These are phyloP conservation scores for Dillenia turbinata DNA, from an alignment of 164 flowering plant species.

Conservation along the genomic window DNA sequence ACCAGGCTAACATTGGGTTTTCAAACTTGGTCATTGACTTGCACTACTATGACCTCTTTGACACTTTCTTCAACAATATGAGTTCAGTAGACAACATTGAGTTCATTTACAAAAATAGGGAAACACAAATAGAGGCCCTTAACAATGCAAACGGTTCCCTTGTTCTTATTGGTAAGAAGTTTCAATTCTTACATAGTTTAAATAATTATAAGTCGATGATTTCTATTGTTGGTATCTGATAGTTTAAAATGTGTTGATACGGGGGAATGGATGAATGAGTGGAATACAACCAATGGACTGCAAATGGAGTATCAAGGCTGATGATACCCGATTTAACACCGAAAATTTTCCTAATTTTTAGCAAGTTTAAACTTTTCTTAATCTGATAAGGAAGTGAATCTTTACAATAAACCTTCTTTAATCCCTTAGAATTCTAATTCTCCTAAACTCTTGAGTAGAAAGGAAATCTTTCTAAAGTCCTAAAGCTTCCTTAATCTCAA, in stretches of 20 bases:
- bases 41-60: constrained; percentile 87
- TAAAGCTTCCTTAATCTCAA: too few species aligned
- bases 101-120: constrained; percentile 58
- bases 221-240: constrained; percentile 1
- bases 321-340: too few species aligned
- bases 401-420: too few species aligned
- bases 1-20: constrained; percentile 55
- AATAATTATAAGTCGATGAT: background rate
- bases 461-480: too few species aligned
- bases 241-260: constrained; percentile 14
- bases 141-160: constrained; percentile 74
- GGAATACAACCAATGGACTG: constrained; percentile 51
- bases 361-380: too few species aligned
- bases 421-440: too few species aligned
- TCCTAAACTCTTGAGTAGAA: too few species aligned
- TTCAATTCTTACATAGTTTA: background rate
- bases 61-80: constrained; percentile 52
- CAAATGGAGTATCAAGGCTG: constrained; percentile 59
- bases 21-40: constrained; percentile 71
- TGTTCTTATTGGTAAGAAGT: constrained; percentile 59
- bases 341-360: too few species aligned
- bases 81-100: constrained; percentile 54
- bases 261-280: constrained; percentile 96
- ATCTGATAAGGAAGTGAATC: too few species aligned
- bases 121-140: constrained; percentile 51